phyloP scores from a whole-genome alignment of 148 eudicot species.

The Diospyros kaki region DNA sequence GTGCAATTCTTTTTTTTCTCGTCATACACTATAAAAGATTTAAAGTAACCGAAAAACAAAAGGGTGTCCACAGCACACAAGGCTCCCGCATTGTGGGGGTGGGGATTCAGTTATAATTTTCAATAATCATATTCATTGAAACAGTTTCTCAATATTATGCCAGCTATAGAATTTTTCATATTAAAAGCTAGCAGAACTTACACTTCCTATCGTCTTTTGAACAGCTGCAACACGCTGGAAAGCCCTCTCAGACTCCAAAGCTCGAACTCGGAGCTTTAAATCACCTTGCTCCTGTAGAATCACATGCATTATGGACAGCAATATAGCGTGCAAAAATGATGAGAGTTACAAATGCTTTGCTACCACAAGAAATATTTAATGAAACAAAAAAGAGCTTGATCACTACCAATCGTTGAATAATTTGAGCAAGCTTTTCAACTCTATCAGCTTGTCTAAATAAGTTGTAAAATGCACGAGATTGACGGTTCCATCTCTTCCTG shows the following conservation, averaged over 20 bases:
- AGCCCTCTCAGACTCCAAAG: constrained; percentile 94
- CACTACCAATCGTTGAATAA: constrained; percentile 82
- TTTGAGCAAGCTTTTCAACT: constrained; percentile 73
- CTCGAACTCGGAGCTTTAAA: constrained; percentile 90
- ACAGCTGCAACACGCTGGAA: constrained; percentile 96
- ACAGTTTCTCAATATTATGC: neutral
- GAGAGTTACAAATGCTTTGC: neutral
- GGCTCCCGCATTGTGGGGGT: no score
- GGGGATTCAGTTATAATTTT: neutral
- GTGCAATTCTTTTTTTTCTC: neutral
- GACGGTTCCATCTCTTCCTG: constrained; percentile 88
- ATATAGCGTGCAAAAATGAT: neutral
- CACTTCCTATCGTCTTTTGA: constrained; percentile 91
- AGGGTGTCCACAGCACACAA: neutral
- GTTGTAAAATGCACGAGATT: constrained; percentile 86
- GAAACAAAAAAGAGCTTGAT: constrained; percentile 10
- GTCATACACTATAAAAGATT: neutral
- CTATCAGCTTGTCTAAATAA: constrained; percentile 95
- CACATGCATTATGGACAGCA: neutral
- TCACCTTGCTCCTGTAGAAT: constrained; percentile 85
- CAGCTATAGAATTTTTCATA: neutral
- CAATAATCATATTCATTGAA: neutral
- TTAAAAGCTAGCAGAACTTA: constrained; percentile 35
- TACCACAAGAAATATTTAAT: no score
- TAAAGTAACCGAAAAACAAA: neutral